Percentiles rank a stretch among this genome's conserved stretches.
Conservation (phyloP, 306 rosid genomes). For the Prunus persica region DNA sequence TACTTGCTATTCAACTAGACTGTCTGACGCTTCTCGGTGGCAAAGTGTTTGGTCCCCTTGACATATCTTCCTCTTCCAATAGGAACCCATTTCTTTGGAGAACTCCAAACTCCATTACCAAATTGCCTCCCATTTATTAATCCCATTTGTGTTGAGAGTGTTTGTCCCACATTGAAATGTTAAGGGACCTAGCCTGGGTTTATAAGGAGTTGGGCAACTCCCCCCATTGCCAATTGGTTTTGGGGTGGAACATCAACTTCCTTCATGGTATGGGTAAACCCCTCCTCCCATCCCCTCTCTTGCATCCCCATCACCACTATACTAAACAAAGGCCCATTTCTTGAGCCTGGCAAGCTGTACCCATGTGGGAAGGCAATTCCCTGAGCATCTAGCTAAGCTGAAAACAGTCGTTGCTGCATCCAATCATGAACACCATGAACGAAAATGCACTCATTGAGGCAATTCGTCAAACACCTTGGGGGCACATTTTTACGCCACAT, state of each 20-base stretch:
- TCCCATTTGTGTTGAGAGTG: conserved; percentile 3
- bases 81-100: conserved; percentile 35
- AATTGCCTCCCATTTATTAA: conserved; percentile 34
- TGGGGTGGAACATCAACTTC: too few species aligned
- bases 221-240: too few species aligned
- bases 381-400: too few species aligned
- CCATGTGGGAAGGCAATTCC: too few species aligned
- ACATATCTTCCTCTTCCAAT: conserved; percentile 44
- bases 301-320: conserved; percentile 48
- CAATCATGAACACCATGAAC: conserved; percentile 6
- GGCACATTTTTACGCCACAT: too few species aligned
- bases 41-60: conserved; percentile 41
- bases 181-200: too few species aligned
- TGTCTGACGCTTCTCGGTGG: conserved; percentile 62
- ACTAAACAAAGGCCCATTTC: conserved; percentile 47
- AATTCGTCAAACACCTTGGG: too few species aligned
- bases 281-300: conserved; percentile 49
- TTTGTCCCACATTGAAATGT: too few species aligned
- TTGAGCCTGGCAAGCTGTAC: too few species aligned
- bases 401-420: too few species aligned
- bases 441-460: too few species aligned
- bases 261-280: background rate
- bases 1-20: conserved; percentile 49
- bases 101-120: conserved; percentile 68
- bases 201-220: too few species aligned